Conservation (phyloP, 1,284 basidiomycete species). For the Moniliophthora roreri region DNA sequence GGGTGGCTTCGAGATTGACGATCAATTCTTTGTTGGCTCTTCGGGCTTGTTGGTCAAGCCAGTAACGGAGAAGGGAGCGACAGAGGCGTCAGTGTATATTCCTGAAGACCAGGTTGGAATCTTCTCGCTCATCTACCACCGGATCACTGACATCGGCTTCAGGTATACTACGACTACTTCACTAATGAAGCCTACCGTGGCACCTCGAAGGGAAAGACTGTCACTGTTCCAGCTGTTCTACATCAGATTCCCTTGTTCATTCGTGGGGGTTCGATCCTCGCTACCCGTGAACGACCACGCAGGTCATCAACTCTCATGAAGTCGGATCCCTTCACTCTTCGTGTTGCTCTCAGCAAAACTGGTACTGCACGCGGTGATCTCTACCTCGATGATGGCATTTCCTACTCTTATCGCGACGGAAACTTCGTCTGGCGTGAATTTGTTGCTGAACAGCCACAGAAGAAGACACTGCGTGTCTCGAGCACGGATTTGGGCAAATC, state of each 20-base stretch:
- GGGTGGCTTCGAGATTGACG: slow-evolving; percentile 85
- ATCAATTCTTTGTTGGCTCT: slow-evolving; percentile 92
- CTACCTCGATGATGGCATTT: slow-evolving; percentile 95
- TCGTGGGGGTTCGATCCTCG: slow-evolving; percentile 90
- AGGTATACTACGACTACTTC: slow-evolving; percentile 97
- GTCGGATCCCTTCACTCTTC: slow-evolving; percentile 91
- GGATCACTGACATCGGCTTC: slow-evolving; percentile 6
- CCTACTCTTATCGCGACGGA: slow-evolving; percentile 77
- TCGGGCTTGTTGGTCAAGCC: slow-evolving; percentile 94
- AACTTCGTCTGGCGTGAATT: slow-evolving; percentile 85
- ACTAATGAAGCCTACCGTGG: slow-evolving; percentile 68
- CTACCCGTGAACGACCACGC: slow-evolving; percentile 85
- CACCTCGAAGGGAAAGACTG: slow-evolving; percentile 55
- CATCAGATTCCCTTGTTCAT: slow-evolving; percentile 84
- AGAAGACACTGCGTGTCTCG: slow-evolving; percentile 46
- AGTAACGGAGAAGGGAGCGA: slow-evolving; percentile 75
- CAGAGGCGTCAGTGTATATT: slow-evolving; percentile 79
- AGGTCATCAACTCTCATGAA: slow-evolving; percentile 88
- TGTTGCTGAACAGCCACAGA: slow-evolving; percentile 47
- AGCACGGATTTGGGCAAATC: slow-evolving; percentile 55
- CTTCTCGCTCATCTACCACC: too few species aligned
- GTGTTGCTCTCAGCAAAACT: slow-evolving; percentile 74
- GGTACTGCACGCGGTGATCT: slow-evolving; percentile 79
- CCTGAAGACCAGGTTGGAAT: slow-evolving; percentile 79
- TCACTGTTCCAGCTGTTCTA: slow-evolving; percentile 79